A percentile compares a stretch with the other conserved stretches of the same genome.
phyloP scores from a whole-genome alignment of 2,329 filamentous ascomycete species.

The Fusarium nematophilum region DNA sequence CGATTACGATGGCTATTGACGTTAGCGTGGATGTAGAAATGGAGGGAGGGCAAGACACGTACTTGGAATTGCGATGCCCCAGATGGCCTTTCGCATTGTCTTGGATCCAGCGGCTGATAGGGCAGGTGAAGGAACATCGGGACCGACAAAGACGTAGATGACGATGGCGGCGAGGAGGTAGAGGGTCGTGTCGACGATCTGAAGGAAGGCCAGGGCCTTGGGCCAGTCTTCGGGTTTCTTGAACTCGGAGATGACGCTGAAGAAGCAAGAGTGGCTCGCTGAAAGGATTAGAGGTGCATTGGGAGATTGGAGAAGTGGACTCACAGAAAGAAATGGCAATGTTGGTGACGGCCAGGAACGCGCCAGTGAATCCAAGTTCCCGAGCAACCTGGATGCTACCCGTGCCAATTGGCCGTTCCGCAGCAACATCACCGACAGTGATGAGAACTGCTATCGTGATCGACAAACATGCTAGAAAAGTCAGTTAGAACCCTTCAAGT shows the following conservation, averaged over 20 bases:
- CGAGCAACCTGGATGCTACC: slow-evolving; percentile 48
- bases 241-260: slow-evolving; percentile 73
- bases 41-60: not conserved
- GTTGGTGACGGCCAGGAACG: slow-evolving; percentile 69
- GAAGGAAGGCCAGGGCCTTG: slow-evolving; percentile 62
- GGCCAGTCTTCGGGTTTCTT: slow-evolving; percentile 61
- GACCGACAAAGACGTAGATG: slow-evolving; percentile 75
- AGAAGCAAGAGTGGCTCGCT: slow-evolving; percentile 74
- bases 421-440: slow-evolving; percentile 71
- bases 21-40: not conserved
- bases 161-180: slow-evolving; percentile 74
- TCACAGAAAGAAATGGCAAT: slow-evolving; percentile 73
- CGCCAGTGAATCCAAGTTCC: slow-evolving; percentile 60
- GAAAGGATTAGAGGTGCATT: not conserved
- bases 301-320: not conserved
- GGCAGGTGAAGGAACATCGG: slow-evolving; percentile 71
- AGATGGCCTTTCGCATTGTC: slow-evolving; percentile 71
- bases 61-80: slow-evolving; percentile 71
- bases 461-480: slow-evolving; percentile 62
- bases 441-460: slow-evolving; percentile 72
- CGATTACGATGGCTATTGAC: slow-evolving; percentile 67
- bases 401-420: slow-evolving; percentile 53
- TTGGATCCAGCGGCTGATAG: slow-evolving; percentile 68
- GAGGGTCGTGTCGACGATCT: slow-evolving; percentile 67
- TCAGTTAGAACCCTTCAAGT: not conserved